Base-by-base conservation (phyloP, 2,329 filamentous ascomycete genomes). In the Fusarium praegraminearum region DNA sequence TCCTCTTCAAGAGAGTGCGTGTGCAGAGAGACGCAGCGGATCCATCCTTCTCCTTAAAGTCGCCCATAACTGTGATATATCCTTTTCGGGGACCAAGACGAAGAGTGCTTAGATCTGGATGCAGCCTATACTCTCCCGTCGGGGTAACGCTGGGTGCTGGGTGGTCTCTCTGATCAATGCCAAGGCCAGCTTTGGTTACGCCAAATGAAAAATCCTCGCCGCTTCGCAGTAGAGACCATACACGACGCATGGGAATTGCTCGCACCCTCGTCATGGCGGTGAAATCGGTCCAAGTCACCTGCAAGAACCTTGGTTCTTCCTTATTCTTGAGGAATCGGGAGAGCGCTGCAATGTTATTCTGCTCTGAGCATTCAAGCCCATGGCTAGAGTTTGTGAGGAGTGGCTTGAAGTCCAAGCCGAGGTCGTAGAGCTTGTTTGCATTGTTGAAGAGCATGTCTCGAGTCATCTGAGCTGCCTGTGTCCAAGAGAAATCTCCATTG, bases 241-340 rank as follows among this genome's bases (percentile, higher is more conserved):
- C 86, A 41, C 85, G 84, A 2, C 83, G 81, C 44, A 91, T 84
- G 0, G 93, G 92, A 3, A 96, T 79, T 66, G 93, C 86, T 5
- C 92, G 87, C 69, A 88, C 85, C 18, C 91, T 86, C 1, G 89
- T 77, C 4, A 86, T 91, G 3, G 88, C 88, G n/a, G 92, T 93
- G 77, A 92, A 91, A 78, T 97, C 93, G 26, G 91, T 82, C 89
- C 91, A 97, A 77, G 91, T 90, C 15, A 95, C 81, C 65, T 92
- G 89, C 20, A 97, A 79, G 73, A 90, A 94, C 64, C 90, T 88
- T 7, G 89, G 80, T 0, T 80, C 77, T 0, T 84, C 79, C 57
- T 89, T 83, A 20, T 80, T 76, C 20, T 79, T 76, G 12, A 89
- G 76, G 72, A 91, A 76, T 11, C 58, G 55, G 4, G 68, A 59